Percentiles rank a stretch among this genome's conserved stretches.
Evolutionary conservation across 2,329 filamentous ascomycete genomes (phyloP).

Genomic region (Leptographium procerum): DNA sequence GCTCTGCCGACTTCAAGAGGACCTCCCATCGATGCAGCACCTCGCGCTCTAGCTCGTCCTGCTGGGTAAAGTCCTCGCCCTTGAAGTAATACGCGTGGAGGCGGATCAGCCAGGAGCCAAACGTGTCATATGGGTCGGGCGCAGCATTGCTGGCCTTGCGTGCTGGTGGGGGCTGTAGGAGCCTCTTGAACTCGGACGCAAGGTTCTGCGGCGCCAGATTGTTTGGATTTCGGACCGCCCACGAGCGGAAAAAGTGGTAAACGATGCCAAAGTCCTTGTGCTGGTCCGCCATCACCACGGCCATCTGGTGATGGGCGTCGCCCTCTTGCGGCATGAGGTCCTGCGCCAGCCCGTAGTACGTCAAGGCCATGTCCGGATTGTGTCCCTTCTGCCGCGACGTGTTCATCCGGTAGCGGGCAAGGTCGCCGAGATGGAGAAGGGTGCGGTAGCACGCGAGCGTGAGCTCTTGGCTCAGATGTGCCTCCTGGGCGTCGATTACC

Average conservation of each 20-base stretch:
- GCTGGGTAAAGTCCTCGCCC: constrained; percentile 61
- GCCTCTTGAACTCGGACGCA: constrained; percentile 59
- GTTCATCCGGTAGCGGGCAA: constrained; percentile 67
- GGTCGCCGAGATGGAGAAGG: constrained; percentile 77
- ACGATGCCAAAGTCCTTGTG: constrained; percentile 69
- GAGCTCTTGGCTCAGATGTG: constrained; percentile 45
- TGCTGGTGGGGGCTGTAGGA: constrained; percentile 25
- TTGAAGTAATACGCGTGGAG: constrained; percentile 78
- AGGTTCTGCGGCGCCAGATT: constrained; percentile 69
- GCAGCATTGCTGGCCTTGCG: constrained; percentile 17
- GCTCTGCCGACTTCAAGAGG: constrained; percentile 56
- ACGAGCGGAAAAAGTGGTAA: constrained; percentile 80
- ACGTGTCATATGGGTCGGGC: constrained; percentile 48
- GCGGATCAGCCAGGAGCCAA: constrained; percentile 73
- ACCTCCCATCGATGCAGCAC: constrained; percentile 68
- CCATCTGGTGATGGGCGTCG: constrained; percentile 79
- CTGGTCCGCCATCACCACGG: constrained; percentile 67
- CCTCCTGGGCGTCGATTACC: constrained; percentile 30
- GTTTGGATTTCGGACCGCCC: constrained; percentile 58
- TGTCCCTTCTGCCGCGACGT: constrained; percentile 62
- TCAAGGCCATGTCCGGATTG: constrained; percentile 68
- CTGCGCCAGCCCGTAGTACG: constrained; percentile 75
- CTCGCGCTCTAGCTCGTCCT: constrained; percentile 74
- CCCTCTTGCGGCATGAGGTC: constrained; percentile 70
- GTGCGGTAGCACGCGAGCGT: constrained; percentile 69